Conservation (phyloP, 495 filamentous ascomycete species). For the Penicillium chermesinum region DNA sequence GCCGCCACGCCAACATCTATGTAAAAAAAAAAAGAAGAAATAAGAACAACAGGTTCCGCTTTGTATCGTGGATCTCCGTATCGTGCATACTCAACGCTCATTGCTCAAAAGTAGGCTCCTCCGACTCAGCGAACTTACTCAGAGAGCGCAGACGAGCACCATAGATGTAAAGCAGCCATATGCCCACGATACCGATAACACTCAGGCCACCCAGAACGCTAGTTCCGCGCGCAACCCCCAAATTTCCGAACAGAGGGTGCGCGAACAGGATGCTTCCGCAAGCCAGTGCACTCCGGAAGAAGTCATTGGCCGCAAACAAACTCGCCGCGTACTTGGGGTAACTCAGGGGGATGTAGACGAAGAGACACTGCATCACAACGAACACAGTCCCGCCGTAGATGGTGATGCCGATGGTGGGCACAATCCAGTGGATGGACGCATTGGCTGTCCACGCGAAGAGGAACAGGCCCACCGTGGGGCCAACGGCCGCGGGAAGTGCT, state of each 20-base stretch:
- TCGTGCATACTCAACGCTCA: not conserved
- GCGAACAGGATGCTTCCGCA: constrained; percentile 55
- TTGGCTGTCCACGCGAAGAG: constrained; percentile 58
- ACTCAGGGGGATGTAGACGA: constrained; percentile 56
- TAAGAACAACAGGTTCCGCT: not conserved
- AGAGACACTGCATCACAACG: constrained; percentile 57
- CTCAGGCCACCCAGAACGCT: constrained; percentile 54
- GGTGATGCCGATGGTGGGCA: constrained; percentile 51
- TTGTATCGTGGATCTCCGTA: not conserved
- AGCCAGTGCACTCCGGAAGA: constrained; percentile 51
- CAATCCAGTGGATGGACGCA: constrained; percentile 57
- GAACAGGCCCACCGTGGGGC: constrained; percentile 55
- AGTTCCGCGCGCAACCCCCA: constrained; percentile 52
- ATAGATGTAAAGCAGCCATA: constrained; percentile 33
- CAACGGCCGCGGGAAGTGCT: constrained; percentile 49
- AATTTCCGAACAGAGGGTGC: constrained; percentile 50
- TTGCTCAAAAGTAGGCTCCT: not conserved
- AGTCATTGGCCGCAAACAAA: constrained; percentile 60
- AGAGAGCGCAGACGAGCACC: constrained; percentile 22
- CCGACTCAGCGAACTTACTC: constrained; percentile 25
- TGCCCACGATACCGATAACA: constrained; percentile 50
- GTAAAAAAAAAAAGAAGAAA: not conserved
- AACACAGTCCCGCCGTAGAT: constrained; percentile 49
- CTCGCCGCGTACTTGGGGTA: constrained; percentile 60
- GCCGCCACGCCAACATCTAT: constrained; percentile 57